These are phyloP conservation scores for Cicer judaicum DNA, from an alignment of 306 rosid genomes.

Conservation along the genomic window DNA sequence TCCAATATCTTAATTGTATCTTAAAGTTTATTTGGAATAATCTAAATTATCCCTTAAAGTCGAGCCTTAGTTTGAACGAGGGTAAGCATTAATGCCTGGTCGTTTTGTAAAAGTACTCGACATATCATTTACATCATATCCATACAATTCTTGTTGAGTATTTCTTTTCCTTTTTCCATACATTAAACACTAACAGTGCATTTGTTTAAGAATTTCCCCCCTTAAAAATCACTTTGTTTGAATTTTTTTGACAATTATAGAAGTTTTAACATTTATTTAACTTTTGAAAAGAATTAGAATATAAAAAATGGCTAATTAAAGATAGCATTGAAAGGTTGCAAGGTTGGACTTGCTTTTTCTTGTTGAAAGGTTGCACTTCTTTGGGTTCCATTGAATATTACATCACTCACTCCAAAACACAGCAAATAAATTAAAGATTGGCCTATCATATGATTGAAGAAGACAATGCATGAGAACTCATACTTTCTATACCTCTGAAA, in stretches of 20 bases:
- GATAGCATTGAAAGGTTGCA: background rate
- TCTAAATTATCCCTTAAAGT: background rate
- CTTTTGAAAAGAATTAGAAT: background rate
- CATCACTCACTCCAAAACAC: conserved; percentile 31
- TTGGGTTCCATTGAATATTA: conserved; percentile 21
- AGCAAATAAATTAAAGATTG: conserved; percentile 29
- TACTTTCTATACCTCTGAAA: conserved; percentile 80
- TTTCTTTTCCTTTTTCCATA: background rate
- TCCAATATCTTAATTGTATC: background rate
- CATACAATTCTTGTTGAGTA: background rate
- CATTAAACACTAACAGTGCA: background rate
- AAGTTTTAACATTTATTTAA: background rate
- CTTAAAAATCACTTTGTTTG: background rate
- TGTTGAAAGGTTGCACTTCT: background rate
- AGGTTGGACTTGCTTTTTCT: conserved; percentile 7
- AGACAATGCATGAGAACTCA: conserved; percentile 12
- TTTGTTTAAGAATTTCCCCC: background rate
- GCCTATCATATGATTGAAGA: conserved; percentile 6
- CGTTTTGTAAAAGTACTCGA: background rate
- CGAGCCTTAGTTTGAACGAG: background rate
- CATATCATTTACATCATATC: background rate
- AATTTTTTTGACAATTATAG: background rate
- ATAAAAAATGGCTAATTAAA: background rate
- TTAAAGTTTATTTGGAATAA: background rate
- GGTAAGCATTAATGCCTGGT: background rate